Conservation (phyloP, 2,329 filamentous ascomycete species). For the Diaporthe eres region DNA sequence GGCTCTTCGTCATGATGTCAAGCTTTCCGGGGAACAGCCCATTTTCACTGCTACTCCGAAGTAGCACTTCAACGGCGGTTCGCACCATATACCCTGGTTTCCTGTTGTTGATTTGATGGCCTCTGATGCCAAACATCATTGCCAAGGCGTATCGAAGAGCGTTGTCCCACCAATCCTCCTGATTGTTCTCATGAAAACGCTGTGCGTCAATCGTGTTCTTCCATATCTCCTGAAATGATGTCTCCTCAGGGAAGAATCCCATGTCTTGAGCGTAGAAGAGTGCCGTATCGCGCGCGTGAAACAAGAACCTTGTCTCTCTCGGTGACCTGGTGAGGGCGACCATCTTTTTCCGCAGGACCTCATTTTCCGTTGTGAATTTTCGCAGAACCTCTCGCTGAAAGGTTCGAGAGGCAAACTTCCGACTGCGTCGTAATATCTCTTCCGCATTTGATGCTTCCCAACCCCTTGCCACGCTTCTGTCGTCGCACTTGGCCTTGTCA, state of each 20-base stretch:
- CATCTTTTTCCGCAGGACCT: slow-evolving; percentile 36
- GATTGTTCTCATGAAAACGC: slow-evolving; percentile 34
- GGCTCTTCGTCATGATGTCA: neutral
- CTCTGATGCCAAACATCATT: slow-evolving; percentile 28
- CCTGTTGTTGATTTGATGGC: neutral
- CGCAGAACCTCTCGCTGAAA: slow-evolving; percentile 35
- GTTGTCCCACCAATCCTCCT: slow-evolving; percentile 39
- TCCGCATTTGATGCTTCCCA: neutral
- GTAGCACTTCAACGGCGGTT: neutral
- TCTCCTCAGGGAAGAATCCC: neutral
- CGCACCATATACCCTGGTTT: neutral
- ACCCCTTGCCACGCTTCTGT: neutral
- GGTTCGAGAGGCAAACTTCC: neutral
- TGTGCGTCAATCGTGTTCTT: slow-evolving; percentile 39
- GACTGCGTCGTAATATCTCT: no score
- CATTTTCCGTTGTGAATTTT: slow-evolving; percentile 39
- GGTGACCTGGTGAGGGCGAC: slow-evolving; percentile 42
- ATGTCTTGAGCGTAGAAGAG: slow-evolving; percentile 36
- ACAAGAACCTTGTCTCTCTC: slow-evolving; percentile 40
- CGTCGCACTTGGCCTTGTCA: no score
- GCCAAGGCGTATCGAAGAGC: slow-evolving; percentile 40
- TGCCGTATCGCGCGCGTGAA: slow-evolving; percentile 42
- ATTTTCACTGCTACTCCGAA: neutral
- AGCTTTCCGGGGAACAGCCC: neutral
- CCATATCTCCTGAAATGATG: slow-evolving; percentile 35